Conservation (phyloP, 345 rosid species). For the Salix suchowensis region DNA sequence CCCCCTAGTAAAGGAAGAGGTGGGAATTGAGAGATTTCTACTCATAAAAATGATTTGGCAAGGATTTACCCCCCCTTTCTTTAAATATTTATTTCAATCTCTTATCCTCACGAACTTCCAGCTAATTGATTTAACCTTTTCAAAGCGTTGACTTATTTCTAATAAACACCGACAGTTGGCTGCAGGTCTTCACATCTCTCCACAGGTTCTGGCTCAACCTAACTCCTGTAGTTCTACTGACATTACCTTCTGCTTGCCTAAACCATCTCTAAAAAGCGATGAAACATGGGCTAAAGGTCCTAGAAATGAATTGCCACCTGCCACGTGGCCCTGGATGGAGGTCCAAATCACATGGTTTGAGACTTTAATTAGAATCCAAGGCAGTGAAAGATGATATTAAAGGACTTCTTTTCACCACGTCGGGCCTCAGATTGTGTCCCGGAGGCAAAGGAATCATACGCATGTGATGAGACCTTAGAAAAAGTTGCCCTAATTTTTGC, state of each 20-base stretch:
- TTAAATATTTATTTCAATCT: neutral
- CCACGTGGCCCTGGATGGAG: conserved; percentile 12
- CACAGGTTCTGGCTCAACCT: neutral
- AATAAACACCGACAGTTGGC: neutral
- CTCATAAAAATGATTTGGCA: neutral
- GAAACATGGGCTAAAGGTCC: neutral
- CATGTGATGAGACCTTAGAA: conserved; percentile 29
- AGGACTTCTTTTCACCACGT: conserved; percentile 13
- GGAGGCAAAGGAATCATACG: conserved; percentile 37
- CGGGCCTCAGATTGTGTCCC: conserved; percentile 35
- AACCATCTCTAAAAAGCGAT: conserved; percentile 3
- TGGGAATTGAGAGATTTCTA: neutral
- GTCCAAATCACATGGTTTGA: conserved; percentile 33
- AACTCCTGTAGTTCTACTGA: neutral
- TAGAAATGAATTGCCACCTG: neutral
- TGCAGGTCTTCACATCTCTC: neutral
- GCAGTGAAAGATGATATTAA: conserved; percentile 19
- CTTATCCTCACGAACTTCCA: conserved; percentile 26
- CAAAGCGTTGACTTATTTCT: neutral
- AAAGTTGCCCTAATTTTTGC: conserved; percentile 15
- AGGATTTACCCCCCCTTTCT: conserved; percentile 11
- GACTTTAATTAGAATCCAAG: conserved; percentile 47
- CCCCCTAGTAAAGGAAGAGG: too few relatives aligned
- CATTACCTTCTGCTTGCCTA: conserved; percentile 16
- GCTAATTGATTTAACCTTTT: conserved; percentile 21